phyloP scores from a whole-genome alignment of 768 basidiomycete genomes.

The Cystofilobasidium macerans region DNA sequence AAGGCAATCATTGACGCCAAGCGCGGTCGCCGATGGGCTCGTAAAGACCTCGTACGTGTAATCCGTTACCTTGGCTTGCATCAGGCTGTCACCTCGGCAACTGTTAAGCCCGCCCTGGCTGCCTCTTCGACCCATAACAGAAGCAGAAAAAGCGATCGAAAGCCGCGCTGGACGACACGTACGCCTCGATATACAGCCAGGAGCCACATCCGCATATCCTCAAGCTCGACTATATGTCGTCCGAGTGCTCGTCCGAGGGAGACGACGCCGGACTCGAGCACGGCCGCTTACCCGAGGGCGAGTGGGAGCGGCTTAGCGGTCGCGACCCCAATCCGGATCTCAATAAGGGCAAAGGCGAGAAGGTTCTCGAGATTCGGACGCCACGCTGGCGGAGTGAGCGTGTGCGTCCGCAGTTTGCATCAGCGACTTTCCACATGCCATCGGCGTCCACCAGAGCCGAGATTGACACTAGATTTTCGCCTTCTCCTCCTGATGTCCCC shows the following conservation, averaged over 20 bases:
- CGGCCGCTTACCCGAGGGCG: constrained; percentile 2
- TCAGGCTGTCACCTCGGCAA: no score
- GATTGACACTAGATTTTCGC: no score
- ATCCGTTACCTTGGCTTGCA: not conserved
- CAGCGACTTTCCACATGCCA: no score
- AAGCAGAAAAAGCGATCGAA: constrained; percentile 35
- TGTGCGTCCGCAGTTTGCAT: not conserved
- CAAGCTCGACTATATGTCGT: constrained; percentile 37
- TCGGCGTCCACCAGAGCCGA: no score
- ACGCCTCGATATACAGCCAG: constrained; percentile 11
- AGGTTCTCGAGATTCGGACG: constrained; percentile 37
- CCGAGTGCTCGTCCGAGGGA: constrained; percentile 36
- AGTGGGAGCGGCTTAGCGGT: constrained; percentile 21
- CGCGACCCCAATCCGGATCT: not conserved
- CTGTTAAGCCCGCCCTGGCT: no score
- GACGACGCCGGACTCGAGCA: not conserved
- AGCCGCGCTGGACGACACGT: constrained; percentile 27
- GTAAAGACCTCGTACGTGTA: constrained; percentile 34
- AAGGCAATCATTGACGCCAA: constrained; percentile 33
- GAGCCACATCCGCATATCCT: constrained; percentile 26
- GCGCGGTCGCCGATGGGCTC: constrained; percentile 34
- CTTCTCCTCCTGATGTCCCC: not conserved
- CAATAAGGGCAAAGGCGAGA: constrained; percentile 27
- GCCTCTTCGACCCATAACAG: constrained; percentile 21
- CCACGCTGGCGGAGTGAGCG: constrained; percentile 33